Percentiles rank a stretch among this genome's conserved stretches.
Conservation (phyloP, 768 basidiomycete genomes). For the Rhizopogon salebrosus region DNA sequence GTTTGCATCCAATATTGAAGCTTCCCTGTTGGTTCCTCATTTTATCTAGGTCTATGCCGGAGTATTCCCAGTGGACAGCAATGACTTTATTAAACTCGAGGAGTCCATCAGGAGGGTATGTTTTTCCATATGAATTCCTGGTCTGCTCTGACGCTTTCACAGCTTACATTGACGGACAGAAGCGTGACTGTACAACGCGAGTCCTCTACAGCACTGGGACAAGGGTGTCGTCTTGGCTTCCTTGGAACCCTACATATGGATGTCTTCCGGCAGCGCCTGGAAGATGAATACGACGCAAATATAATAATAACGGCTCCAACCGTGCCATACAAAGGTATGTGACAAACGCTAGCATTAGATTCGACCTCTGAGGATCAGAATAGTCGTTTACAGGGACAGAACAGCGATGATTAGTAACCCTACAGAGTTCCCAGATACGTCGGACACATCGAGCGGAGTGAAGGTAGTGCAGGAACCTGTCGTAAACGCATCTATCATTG, state of each 20-base stretch:
- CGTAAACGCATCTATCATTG: constrained; percentile 90
- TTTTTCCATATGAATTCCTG: constrained; percentile 6
- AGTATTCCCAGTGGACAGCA: constrained; percentile 87
- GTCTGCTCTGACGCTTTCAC: constrained; percentile 8
- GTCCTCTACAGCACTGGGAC: constrained; percentile 89
- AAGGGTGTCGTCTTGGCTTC: constrained; percentile 93
- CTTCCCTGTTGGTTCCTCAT: background rate
- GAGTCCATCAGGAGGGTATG: constrained; percentile 89
- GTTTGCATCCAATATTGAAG: constrained; percentile 32
- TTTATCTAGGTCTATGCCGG: constrained; percentile 80
- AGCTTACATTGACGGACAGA: constrained; percentile 83
- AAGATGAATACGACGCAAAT: constrained; percentile 94
- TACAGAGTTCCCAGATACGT: constrained; percentile 87
- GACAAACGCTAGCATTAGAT: background rate
- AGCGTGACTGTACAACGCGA: constrained; percentile 89
- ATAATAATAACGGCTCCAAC: constrained; percentile 95
- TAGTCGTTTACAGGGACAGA: constrained; percentile 73
- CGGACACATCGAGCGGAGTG: constrained; percentile 55
- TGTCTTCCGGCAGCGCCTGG: constrained; percentile 89
- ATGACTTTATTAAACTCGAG: constrained; percentile 89
- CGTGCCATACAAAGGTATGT: constrained; percentile 81
- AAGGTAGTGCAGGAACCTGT: constrained; percentile 86
- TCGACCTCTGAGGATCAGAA: constrained; percentile 1
- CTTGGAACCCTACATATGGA: constrained; percentile 96
- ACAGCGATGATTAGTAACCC: constrained; percentile 79